These are phyloP conservation scores for Suillus hirtellus DNA, from an alignment of 768 basidiomycete genomes.

Conservation along the genomic window DNA sequence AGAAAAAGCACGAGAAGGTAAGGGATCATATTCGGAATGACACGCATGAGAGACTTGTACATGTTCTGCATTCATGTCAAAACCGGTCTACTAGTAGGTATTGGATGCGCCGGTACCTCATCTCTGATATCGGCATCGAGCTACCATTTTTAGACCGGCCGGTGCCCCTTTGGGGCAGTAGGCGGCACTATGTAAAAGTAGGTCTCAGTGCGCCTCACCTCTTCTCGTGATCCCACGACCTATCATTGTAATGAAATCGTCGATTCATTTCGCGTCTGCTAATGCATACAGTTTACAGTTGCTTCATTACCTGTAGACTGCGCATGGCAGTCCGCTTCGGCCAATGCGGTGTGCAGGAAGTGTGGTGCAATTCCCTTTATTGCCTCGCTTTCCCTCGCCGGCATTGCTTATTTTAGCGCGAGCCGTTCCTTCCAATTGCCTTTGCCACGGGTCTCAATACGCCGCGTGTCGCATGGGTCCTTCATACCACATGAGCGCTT, in stretches of 20 bases:
- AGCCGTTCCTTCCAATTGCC: conserved; percentile 30
- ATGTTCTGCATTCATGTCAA: neutral
- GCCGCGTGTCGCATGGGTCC: conserved; percentile 61
- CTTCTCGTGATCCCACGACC: neutral
- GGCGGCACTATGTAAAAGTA: neutral
- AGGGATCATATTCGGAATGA: neutral
- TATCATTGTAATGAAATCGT: neutral
- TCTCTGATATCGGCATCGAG: neutral
- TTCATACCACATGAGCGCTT: conserved; percentile 6
- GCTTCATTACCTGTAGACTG: neutral
- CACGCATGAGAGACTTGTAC: conserved; percentile 6
- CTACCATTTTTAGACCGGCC: neutral
- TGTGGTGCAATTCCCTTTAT: neutral
- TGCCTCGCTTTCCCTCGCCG: conserved; percentile 47
- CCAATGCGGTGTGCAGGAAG: neutral
- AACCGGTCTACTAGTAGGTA: neutral
- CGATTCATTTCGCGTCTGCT: neutral
- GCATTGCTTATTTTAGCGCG: conserved; percentile 36
- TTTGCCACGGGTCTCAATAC: conserved; percentile 72
- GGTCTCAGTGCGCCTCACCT: neutral
- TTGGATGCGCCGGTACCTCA: neutral
- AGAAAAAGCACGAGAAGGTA: neutral
- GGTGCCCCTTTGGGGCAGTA: neutral
- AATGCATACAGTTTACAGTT: neutral
- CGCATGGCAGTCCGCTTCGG: neutral